Conservation (phyloP, 2,329 filamentous ascomycete genomes). For the Aspergillus awamori region DNA sequence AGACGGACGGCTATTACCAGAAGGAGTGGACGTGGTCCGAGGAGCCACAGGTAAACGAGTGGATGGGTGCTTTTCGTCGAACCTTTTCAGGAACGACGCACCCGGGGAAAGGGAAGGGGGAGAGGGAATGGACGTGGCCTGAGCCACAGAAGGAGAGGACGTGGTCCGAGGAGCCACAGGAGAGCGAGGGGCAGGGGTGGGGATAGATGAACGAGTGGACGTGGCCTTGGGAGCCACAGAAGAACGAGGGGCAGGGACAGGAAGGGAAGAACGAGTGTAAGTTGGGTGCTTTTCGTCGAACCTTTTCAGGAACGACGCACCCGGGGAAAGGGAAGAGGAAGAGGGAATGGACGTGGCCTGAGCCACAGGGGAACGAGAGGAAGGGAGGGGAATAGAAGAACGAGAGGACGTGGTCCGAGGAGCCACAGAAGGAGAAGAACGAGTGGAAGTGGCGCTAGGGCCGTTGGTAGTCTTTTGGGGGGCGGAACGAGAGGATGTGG, state of each 20-base stretch:
- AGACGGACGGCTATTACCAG: not conserved
- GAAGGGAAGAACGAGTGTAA: not conserved
- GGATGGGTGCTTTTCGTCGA: not conserved
- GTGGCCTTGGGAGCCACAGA: not conserved
- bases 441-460: too few species aligned
- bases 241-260: not conserved
- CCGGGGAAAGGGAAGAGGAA: not conserved
- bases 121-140: too few species aligned
- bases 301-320: not conserved
- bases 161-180: not conserved
- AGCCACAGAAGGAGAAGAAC: not conserved
- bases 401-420: not conserved
- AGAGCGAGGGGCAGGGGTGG: not conserved
- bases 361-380: not conserved
- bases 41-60: not conserved
- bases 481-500: not conserved
- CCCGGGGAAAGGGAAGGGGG: not conserved
- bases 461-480: too few species aligned
- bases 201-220: not conserved
- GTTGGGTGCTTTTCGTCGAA: not conserved
- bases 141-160: not conserved
- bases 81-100: not conserved
- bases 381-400: not conserved
- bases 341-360: too few species aligned
- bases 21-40: not conserved